Evolutionary conservation across 2,329 filamentous ascomycete genomes (phyloP), one percentile per base, ranked within the genome.

Genomic region (Epichloe uncinata): DNA sequence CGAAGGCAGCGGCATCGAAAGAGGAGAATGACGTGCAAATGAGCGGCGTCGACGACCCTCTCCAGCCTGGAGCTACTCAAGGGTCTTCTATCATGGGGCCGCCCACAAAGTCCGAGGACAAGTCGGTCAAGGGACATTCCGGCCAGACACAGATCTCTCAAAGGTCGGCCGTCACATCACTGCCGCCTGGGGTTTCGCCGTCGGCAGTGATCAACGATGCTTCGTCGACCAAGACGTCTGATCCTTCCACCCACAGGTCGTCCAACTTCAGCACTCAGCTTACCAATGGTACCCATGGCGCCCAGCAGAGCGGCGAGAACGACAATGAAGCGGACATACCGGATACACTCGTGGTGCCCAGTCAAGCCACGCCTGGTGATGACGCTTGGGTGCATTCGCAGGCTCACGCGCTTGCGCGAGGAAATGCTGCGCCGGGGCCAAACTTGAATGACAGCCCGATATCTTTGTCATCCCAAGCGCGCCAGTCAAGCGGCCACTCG

Each of bases 221-320:
- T 2, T 95, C 89, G 2, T 94, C 90, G 1, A 95, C 90, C n/a
- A 93, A 95, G 67, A 90, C 86, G 2, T 87, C 86, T 1, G 81
- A 85, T 53, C 78, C 80, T 5, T 88, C 84, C 3, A 70, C 71
- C 15, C 70, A 73, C 48, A 82, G 81, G 12, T 82, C 79, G 1
- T 81, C 78, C 2, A 75, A 78, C 55, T 76, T 77, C 63, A 83
- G 84, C 62, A 87, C 84, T 0, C 85, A 90, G 61, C 75, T 77
- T 52, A 86, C 83, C 3, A 88, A 89, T 53, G 84, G 85, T 18
- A 66, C 69, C 30, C 75, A 79, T 50, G 66, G 61, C 11, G 77
- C 72, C 49, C 75, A 69, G 59, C 59, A 57, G 40, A 54, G 52
- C 66, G 56, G 51, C 18, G 59, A 57, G 15, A 58, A 61, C 37